These are phyloP conservation scores for Evansstolkia leycettana DNA, from an alignment of 495 filamentous ascomycete species.

Conservation along the genomic window DNA sequence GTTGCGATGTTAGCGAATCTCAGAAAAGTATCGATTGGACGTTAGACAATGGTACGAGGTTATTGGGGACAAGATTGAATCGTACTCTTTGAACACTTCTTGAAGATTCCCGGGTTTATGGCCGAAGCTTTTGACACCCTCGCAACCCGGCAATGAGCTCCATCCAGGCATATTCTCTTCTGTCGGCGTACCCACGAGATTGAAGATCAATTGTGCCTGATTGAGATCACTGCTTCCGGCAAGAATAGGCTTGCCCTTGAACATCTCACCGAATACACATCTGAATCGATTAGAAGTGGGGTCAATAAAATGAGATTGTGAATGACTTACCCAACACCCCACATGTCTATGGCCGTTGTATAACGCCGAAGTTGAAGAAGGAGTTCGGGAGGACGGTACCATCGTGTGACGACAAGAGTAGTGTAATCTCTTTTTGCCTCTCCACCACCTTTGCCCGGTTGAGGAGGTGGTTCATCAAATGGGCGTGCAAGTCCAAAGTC, in stretches of 20 bases:
- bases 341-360: constrained; percentile 94
- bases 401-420: constrained; percentile 84
- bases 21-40: not conserved
- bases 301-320: not conserved
- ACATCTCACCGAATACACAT: constrained; percentile 98
- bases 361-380: constrained; percentile 76
- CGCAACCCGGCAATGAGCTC: constrained; percentile 66
- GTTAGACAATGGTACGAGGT: not conserved
- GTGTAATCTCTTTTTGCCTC: constrained; percentile 87
- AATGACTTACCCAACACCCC: constrained; percentile 83
- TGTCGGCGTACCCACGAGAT: constrained; percentile 82
- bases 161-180: constrained; percentile 93
- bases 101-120: constrained; percentile 52
- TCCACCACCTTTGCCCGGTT: constrained; percentile 68
- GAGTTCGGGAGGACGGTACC: constrained; percentile 94
- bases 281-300: constrained; percentile 27
- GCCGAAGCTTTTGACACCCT: constrained; percentile 55
- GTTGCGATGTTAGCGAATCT: constrained; percentile 3
- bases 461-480: constrained; percentile 76
- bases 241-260: constrained; percentile 84
- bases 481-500: constrained; percentile 94
- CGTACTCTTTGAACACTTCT: constrained; percentile 59
- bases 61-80: not conserved
- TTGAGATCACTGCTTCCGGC: constrained; percentile 79
- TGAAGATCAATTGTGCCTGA: constrained; percentile 84